Evolutionary conservation across 345 rosid species (phyloP).

Genomic region (Raphanus raphanistrum): DNA sequence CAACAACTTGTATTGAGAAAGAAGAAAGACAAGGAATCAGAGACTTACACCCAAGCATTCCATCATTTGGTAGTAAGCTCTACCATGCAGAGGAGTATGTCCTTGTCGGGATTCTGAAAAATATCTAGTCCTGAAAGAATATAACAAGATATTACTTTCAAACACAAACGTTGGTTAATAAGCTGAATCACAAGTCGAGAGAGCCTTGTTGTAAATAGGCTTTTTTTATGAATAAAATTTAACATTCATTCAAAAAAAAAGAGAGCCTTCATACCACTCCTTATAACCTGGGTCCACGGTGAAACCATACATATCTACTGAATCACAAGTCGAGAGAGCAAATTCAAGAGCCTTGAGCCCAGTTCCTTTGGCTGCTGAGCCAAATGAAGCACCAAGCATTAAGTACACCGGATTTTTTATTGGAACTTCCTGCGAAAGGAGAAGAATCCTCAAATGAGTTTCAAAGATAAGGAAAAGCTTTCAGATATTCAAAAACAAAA

Average conservation of each 20-base stretch:
- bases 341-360: slow-evolving; percentile 97
- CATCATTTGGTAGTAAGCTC: slow-evolving; percentile 99
- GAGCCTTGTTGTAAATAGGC: too few relatives aligned
- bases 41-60: slow-evolving; percentile 93
- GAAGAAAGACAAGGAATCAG: slow-evolving; percentile 1
- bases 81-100: slow-evolving; percentile 95
- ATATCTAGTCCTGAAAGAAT: slow-evolving; percentile 81
- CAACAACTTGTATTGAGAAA: neutral
- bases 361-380: slow-evolving; percentile 97
- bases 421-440: slow-evolving; percentile 76
- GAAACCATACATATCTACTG: slow-evolving; percentile 96
- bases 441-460: neutral
- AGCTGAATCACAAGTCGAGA: too few relatives aligned
- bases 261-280: slow-evolving; percentile 43
- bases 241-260: too few relatives aligned
- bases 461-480: neutral
- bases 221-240: too few relatives aligned
- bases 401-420: slow-evolving; percentile 86
- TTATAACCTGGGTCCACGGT: slow-evolving; percentile 96
- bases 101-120: slow-evolving; percentile 96
- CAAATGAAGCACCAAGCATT: slow-evolving; percentile 95
- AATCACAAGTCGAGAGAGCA: slow-evolving; percentile 86
- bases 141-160: neutral
- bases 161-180: neutral
- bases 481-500: slow-evolving; percentile 7